Evolutionary conservation across 2,329 filamentous ascomycete genomes (phyloP).

Genomic region (Colletotrichum sp.): DNA sequence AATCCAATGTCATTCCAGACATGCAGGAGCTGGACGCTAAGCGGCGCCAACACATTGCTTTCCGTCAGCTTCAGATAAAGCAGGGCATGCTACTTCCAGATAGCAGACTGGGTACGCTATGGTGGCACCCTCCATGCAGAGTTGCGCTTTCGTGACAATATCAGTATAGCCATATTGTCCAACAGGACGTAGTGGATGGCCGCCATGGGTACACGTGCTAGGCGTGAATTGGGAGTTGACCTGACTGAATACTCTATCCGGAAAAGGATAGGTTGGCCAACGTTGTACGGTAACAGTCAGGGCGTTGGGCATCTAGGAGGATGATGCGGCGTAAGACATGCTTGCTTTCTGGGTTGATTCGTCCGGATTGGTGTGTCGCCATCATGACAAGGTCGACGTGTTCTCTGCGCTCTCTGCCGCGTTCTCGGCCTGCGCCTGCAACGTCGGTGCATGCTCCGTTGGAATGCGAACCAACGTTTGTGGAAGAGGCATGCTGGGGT

Average conservation of each 20-base stretch:
- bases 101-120: neutral
- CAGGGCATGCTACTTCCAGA: neutral
- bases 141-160: neutral
- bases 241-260: neutral
- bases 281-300: neutral
- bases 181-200: neutral
- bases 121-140: neutral
- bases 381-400: neutral
- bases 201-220: neutral
- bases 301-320: neutral
- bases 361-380: neutral
- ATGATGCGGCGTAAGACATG: neutral
- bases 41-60: neutral
- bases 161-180: neutral
- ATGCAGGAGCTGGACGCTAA: neutral
- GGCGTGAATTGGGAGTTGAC: neutral
- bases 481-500: constrained; percentile 58
- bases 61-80: neutral
- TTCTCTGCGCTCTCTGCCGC: constrained; percentile 50
- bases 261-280: neutral
- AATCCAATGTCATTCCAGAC: neutral
- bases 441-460: constrained; percentile 73
- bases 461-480: constrained; percentile 87
- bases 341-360: neutral
- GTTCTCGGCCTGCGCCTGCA: constrained; percentile 66